Conservation (phyloP, 306 rosid species). For the Acmispon strigosus region DNA sequence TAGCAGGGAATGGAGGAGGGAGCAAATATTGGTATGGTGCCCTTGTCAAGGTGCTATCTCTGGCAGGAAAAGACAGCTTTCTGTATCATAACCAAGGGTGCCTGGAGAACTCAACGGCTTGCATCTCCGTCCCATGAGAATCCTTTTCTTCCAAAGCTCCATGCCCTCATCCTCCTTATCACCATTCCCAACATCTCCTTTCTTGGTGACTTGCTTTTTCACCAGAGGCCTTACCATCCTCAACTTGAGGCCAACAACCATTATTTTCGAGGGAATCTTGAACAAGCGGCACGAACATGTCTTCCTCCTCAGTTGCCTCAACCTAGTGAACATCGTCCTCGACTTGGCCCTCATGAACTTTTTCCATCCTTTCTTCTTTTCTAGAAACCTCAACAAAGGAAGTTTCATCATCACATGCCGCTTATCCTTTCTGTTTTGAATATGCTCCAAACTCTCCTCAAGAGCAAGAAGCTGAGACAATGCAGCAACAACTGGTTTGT, state of each 20-base stretch:
- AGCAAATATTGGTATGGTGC: background rate
- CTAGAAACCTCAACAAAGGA: slow-evolving; percentile 10
- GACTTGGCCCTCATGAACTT: background rate
- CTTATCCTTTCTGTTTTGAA: background rate
- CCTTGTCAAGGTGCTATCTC: slow-evolving; percentile 18
- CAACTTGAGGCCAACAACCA: slow-evolving; percentile 16
- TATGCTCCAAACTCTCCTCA: background rate
- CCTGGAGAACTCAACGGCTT: slow-evolving; percentile 44
- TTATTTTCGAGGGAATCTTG: slow-evolving; percentile 15
- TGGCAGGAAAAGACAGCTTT: slow-evolving; percentile 30
- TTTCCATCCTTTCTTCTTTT: background rate
- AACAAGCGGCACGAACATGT: slow-evolving; percentile 16
- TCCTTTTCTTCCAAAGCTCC: slow-evolving; percentile 60
- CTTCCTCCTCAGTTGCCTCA: slow-evolving; percentile 7
- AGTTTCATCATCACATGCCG: background rate
- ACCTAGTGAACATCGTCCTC: background rate
- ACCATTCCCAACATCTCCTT: background rate
- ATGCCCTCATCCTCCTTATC: background rate
- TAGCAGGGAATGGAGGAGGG: too few relatives aligned
- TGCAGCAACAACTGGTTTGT: background rate
- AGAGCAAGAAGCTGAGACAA: slow-evolving; percentile 16
- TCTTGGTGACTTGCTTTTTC: slow-evolving; percentile 15
- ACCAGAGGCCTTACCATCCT: slow-evolving; percentile 3
- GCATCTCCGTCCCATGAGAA: slow-evolving; percentile 68
- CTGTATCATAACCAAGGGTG: slow-evolving; percentile 28